Evolutionary conservation across 768 basidiomycete genomes (phyloP), one percentile per base, ranked within the genome.

Genomic region (Tylopilus balloui): DNA sequence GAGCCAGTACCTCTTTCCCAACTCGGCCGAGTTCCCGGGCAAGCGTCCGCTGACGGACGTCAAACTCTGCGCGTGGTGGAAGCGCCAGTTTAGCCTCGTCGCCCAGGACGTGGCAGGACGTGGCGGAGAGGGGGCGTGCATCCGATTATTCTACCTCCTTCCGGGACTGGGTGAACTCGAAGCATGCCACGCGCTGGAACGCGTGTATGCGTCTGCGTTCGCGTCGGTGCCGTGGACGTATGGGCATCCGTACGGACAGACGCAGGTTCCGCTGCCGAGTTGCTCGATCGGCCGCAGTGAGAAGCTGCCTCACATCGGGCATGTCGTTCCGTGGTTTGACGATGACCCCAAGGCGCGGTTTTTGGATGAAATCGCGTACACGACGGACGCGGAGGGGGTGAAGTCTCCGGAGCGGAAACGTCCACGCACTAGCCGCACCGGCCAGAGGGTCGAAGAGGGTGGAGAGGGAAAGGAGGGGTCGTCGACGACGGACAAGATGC

Each of bases 321-420:
- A 82, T 47, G 78, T 79, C 44, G 85, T 99, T 19, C 96, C 96
- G 2, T 85, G 80, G 47, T 92, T 98, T 62, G 88, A 92, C n/a
- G 96, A 99, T 60, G 93, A 96, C 66, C 94, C 96, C 7, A 97
- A 98, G 68, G 82, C 88, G 48, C 80, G 96, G 15, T 97, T 97
- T 66, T 69, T 99, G 64, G 88, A 90, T 65, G 93, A 96, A 68
- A 81, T 97, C 45, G 89, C 86, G 35, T 83, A 79, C 54, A 88
- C 79, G 8, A 80, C 77, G 41, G 78, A 81, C 41, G 79, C 71
- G 47, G 78, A 78, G 37, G 75, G 73, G 1, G 65, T 85, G 50
- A 77, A 71, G 59, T 82, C 84, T 9, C 85, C 85, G 3, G 72
- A 72, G 47, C 73, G 76, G 47, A 87, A 90, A 65, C 79, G 83